Base-by-base conservation (phyloP, 2,329 filamentous ascomycete genomes). In the Exserohilum rostratum region DNA sequence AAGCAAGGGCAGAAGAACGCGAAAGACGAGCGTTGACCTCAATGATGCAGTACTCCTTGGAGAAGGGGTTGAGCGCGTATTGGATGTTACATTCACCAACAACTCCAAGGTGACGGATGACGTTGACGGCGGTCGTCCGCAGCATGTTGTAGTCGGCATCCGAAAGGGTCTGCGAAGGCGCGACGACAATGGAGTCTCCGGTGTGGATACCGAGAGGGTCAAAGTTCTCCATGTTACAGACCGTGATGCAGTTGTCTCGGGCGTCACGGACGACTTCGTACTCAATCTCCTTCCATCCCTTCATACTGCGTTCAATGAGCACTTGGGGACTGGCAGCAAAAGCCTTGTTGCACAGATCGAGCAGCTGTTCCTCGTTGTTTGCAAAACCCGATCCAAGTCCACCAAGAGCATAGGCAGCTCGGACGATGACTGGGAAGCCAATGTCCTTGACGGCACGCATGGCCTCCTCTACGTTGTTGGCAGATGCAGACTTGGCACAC, bases 221-320 rank as follows among this genome's bases (percentile, higher is more conserved):
- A 71, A 99, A 99, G 80, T 99, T 99, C 81, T 99, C 95, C 95
- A 99, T 98, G 82, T 99, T 99, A 78, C 95, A 99, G 58, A 99
- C 95, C 6, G 95, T 99, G 74, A 99, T 98, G 76, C 95, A 99
- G 83, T 98, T 98, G 80, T 99, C 93, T 67, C 91, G 87, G 53
- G 88, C 90, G 80, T 98, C 95, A 70, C 95, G 89, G 35, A 99
- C 95, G 58, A 98, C 95, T 77, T 99, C 95, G 73, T 98, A 99
- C 77, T 99, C 95, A 60, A 98, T 96, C 78, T 99, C 95, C 78
- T 99, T 99, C 95, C 95, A 99, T 55, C 95, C 95, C 81, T 98
- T 98, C 93, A 99, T 98, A 80, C 91, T 96, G 76, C 90, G 88
- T 81, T 99, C 95, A 68, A 99, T 96, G 50, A 99, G 85, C 6